Base-by-base conservation (phyloP, 441 rosid genomes). In the Erysimum pusillum region DNA sequence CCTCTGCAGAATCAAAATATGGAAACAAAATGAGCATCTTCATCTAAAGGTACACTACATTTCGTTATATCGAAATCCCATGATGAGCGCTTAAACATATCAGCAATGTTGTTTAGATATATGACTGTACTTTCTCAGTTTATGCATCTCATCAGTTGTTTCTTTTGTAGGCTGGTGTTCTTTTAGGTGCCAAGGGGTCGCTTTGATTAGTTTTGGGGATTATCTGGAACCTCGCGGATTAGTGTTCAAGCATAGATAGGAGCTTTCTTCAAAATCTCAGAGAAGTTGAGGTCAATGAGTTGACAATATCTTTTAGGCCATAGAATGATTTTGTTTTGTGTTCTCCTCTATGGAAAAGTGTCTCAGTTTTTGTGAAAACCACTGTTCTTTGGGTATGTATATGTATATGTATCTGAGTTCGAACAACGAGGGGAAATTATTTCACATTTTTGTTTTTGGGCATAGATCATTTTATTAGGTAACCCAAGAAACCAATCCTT, bases 101-200 rank as follows among this genome's bases (percentile, higher is more conserved):
- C 38, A 25, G 39, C 17, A 62, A 7, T 53, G 38, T 8, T 63
- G 14, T 25, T 39, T 62, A 51, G 53, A 17, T 14, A 17, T 14
- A 13, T 38, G 58, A 53, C 34, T 76, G 9, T 7, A 1, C 44
- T 32, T 69, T 9, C n/a, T 31, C 44, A 34, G 3, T 68, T n/a
- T 34, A 31, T 49, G 15, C 17, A 51, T 51, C 62, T 15, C 62
- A 13, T 9, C 8, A 31, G 17, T 39, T 41, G 53, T 51, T 31
- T 73, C 39, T 14, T 63, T 54, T 76, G 74, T 32, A 68, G 73
- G 78, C 62, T 61, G 76, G 60, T 61, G 76, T 36, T 36, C 5
- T 20, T 6, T 38, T 49, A 38, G 14, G 41, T 63, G 34, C 18
- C 35, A 39, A 62, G 22, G 31, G 34, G 53, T 72, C 34, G 52